Evolutionary conservation across 2,329 filamentous ascomycete species (phyloP), one percentile per base, ranked within the genome.

Genomic region (Magnaporthiopsis incrustans): DNA sequence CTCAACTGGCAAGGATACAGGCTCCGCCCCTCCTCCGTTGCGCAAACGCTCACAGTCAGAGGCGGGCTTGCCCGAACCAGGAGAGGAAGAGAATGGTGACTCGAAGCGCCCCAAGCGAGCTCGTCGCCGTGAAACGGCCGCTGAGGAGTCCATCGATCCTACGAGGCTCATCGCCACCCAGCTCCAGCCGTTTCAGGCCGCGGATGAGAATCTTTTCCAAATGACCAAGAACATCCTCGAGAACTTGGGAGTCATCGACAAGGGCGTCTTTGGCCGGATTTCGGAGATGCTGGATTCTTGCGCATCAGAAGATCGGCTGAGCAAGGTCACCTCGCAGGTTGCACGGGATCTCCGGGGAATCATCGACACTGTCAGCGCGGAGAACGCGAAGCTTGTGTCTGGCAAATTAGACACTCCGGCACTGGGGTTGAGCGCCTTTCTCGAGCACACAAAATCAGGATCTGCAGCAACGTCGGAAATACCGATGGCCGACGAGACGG

Each of bases 101-200:
- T 82, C 84, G 63, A 89, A 88, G 70, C 78, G 86, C 64, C 89
- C 86, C 73, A 90, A 89, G 70, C 78, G 87, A 61, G 86, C 86
- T 35, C 81, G 87, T 59, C 82, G 85, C 25, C 79, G 87, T 63
- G 86, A 88, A 58, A 82, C 80, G 4, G 78, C 76, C 12, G 76
- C 73, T 4, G 85, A 84, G 50, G 85, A 86, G 61, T 73, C 75
- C 0, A 72, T 81, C 18, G 84, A 87, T 66, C 77, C 82, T 8
- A 81, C 78, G 62, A 79, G 78, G 0, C 74, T 82, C 32, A 78
- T 82, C 63, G 81, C 83, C 1, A 81, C 79, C 62, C 83, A 87
- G 68, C 73, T 88, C 4, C 80, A 84, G 67, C 80, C 82, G 2
- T 82, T 80, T 60, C 83, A 86, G 67, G 83, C 82, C 2, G 81